phyloP scores from a whole-genome alignment of 495 filamentous ascomycete genomes.

The Podospora pseudocomata region DNA sequence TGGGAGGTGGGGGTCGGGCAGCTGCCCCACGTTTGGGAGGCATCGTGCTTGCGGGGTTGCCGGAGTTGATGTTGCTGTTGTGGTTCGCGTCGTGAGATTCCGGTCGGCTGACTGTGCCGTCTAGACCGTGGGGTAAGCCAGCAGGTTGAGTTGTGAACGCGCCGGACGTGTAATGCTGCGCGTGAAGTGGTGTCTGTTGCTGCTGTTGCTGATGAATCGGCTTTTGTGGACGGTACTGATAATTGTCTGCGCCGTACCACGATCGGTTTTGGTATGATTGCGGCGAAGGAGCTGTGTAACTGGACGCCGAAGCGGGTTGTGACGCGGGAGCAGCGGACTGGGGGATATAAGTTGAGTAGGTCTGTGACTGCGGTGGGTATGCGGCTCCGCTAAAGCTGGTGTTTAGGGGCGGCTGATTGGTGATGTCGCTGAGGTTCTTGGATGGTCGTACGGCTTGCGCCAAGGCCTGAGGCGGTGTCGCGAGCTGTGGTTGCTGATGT shows the following conservation, averaged over 20 bases:
- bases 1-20: conserved; percentile 15
- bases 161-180: conserved; percentile 15
- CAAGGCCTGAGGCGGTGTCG: conserved; percentile 20
- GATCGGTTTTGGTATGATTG: conserved; percentile 1
- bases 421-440: neutral
- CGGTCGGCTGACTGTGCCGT: neutral
- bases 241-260: conserved; percentile 15
- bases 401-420: conserved; percentile 2
- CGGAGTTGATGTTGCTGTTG: conserved; percentile 6
- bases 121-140: neutral
- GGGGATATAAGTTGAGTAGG: conserved; percentile 17
- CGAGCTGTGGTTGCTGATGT: conserved; percentile 17
- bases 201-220: conserved; percentile 20
- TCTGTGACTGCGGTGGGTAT: conserved; percentile 9
- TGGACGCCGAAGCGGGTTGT: neutral
- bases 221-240: conserved; percentile 13
- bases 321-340: neutral
- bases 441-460: conserved; percentile 4
- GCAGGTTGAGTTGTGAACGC: neutral
- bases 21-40: conserved; percentile 18
- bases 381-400: neutral
- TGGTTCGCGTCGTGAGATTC: neutral
- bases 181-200: conserved; percentile 16
- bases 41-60: conserved; percentile 9
- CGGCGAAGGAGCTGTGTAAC: conserved; percentile 8